These are phyloP conservation scores for Yamadazyma oceani DNA, from an alignment of 1,139 yeast genomes.

Conservation along the genomic window DNA sequence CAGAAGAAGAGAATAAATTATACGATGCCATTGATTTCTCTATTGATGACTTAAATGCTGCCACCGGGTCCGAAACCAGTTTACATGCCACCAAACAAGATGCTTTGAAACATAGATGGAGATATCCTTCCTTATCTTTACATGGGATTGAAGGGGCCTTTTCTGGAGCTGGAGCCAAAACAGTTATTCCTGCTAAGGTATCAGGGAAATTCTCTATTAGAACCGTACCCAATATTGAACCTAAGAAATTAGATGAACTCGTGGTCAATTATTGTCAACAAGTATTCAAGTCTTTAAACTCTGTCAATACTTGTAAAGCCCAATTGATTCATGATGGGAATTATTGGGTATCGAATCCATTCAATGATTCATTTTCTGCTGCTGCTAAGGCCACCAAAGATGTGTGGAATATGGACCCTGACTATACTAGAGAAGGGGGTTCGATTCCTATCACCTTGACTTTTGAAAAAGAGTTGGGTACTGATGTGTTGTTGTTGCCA, in stretches of 20 bases:
- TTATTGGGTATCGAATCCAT: conserved; percentile 96
- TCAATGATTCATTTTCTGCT: conserved; percentile 89
- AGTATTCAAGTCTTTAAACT: conserved; percentile 62
- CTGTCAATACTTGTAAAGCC: conserved; percentile 72
- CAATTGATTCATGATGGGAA: conserved; percentile 91
- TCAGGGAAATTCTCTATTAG: conserved; percentile 93
- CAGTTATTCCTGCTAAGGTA: conserved; percentile 95
- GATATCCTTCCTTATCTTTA: conserved; percentile 91
- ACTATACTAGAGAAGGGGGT: conserved; percentile 97
- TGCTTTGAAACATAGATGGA: conserved; percentile 96
- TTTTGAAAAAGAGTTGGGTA: conserved; percentile 82
- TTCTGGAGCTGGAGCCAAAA: conserved; percentile 92
- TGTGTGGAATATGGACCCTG: conserved; percentile 95
- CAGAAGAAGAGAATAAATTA: conserved; percentile 71
- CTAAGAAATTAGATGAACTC: conserved; percentile 71
- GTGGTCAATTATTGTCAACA: conserved; percentile 71
- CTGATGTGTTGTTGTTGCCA: conserved; percentile 85
- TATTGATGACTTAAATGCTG: conserved; percentile 79
- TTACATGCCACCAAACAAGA: conserved; percentile 76
- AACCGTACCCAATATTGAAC: conserved; percentile 92
- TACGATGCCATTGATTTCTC: conserved; percentile 87
- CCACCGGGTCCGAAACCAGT: conserved; percentile 84
- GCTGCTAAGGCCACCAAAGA: conserved; percentile 92
- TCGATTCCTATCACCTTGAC: conserved; percentile 95
- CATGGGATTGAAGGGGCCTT: conserved; percentile 99